Evolutionary conservation across 2,329 filamentous ascomycete species (phyloP).

Genomic region (Lasiodiplodia theobromae): DNA sequence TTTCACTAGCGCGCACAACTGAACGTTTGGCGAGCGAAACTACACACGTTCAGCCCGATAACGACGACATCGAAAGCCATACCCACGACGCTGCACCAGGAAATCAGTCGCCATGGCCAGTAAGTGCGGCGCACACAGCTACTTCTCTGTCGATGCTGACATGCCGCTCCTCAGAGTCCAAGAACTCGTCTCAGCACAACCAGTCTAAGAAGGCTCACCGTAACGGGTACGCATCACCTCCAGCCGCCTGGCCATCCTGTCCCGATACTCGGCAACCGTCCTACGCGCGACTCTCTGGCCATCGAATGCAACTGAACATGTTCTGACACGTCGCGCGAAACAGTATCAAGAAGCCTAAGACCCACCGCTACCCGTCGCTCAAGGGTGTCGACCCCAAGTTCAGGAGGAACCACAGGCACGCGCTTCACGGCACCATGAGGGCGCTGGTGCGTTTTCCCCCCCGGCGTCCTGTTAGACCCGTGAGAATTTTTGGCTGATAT

Average conservation of each 20-base stretch:
- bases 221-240: constrained; percentile 79
- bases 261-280: not conserved
- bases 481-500: not conserved
- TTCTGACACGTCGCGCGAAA: constrained; percentile 29
- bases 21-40: constrained; percentile 27
- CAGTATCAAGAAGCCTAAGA: constrained; percentile 99
- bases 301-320: constrained; percentile 27
- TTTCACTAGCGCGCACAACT: constrained; percentile 20
- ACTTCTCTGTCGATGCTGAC: not conserved
- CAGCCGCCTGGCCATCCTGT: not conserved
- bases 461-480: not conserved
- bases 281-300: not conserved
- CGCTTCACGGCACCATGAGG: constrained; percentile 98
- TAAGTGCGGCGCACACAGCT: constrained; percentile 53
- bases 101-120: constrained; percentile 71
- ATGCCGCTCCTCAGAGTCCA: constrained; percentile 75
- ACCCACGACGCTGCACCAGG: constrained; percentile 29
- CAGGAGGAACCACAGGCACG: constrained; percentile 99
- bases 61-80: constrained; percentile 31
- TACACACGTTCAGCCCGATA: constrained; percentile 20
- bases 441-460: constrained; percentile 76
- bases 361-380: constrained; percentile 96
- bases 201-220: constrained; percentile 98
- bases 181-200: constrained; percentile 99
- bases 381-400: constrained; percentile 99